Evolutionary conservation across 2,329 filamentous ascomycete species (phyloP), one percentile per base, ranked within the genome.

Genomic region (Penicillium carneum): DNA sequence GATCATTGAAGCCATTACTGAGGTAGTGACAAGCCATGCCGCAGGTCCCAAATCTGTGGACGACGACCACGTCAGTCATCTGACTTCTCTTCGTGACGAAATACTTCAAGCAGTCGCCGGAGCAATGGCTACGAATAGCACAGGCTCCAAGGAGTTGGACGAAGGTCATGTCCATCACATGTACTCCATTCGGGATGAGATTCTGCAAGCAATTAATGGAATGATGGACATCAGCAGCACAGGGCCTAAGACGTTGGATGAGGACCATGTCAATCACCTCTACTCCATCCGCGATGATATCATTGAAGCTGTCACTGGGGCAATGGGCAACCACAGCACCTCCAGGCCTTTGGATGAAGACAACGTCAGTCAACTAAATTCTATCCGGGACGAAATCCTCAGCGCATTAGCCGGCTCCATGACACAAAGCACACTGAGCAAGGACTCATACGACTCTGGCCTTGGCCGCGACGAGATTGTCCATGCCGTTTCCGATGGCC

Each of bases 401-500:
- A 68, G 73, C 29, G 74, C 74, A 41, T 67, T 76, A 8, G 70
- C 72, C 38, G 67, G 71, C 38, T 70, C 72, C 0, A 66, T 76
- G 31, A 63, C 71, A 1, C 74, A 73, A 59, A 76, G 69, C 50
- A 69, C 71, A 52, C 65, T 77, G 26, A 73, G 73, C 43, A 69
- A 68, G 57, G 66, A 72, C 20, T 71, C 72, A 10, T 63, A 74
- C 7, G 72, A 74, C 49, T 74, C 74, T 18, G 74, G 72, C 2
- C 64, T 87, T 2, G 84, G 82, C n/a, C 81, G 82, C 3, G 83
- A 86, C 34, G 80, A 84, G 46, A 80, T 89, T n/a, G 76, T 86
- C 43, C 85, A 85, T 60, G 84, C 86, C 1, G 83, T 90, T 46
- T 84, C 83, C 61, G 82, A 87, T 63, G 85, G 85, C 4, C 78